A percentile compares a stretch with the other conserved stretches of the same genome.
These are phyloP conservation scores for Globisporangium rhizosaccharum DNA, from an alignment of 352 stramenopile species.

Conservation along the genomic window DNA sequence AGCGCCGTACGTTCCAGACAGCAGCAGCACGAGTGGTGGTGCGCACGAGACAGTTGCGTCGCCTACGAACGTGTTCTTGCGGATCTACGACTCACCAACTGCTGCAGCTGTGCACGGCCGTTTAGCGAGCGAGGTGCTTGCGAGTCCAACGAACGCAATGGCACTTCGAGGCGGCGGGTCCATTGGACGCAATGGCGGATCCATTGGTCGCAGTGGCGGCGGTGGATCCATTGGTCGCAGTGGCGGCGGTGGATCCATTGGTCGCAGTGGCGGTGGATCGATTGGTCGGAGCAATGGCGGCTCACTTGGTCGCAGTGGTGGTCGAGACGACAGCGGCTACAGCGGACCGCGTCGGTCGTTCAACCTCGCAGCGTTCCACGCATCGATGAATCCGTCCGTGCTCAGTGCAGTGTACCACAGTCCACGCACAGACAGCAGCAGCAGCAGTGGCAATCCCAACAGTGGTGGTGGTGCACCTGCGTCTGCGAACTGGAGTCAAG, in stretches of 20 bases:
- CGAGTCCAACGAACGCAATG: constrained; percentile 10
- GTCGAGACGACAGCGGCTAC: constrained; percentile 27
- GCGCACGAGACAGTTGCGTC: constrained; percentile 16
- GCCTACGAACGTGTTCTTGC: constrained; percentile 53
- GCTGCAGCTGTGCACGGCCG: constrained; percentile 29
- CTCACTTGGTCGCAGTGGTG: constrained; percentile 11
- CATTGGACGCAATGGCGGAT: background rate
- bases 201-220: constrained; percentile 6
- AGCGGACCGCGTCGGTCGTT: constrained; percentile 28
- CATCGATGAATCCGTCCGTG: constrained; percentile 7
- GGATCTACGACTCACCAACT: constrained; percentile 62
- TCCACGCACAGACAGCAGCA: constrained; percentile 17
- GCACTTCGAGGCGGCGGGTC: background rate
- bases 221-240: background rate
- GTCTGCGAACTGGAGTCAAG: constrained; percentile 37
- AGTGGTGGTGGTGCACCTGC: background rate
- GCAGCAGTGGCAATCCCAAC: constrained; percentile 1
- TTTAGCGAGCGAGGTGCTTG: constrained; percentile 4
- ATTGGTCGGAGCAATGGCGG: background rate
- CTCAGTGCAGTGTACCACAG: constrained; percentile 11
- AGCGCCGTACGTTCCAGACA: background rate
- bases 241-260: background rate
- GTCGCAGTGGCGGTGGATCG: constrained; percentile 6
- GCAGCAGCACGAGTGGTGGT: background rate
- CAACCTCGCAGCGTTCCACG: constrained; percentile 55